Evolutionary conservation across 1,139 yeast species (phyloP), one percentile per base, ranked within the genome.

Genomic region (Saccharomycopsis phalli): DNA sequence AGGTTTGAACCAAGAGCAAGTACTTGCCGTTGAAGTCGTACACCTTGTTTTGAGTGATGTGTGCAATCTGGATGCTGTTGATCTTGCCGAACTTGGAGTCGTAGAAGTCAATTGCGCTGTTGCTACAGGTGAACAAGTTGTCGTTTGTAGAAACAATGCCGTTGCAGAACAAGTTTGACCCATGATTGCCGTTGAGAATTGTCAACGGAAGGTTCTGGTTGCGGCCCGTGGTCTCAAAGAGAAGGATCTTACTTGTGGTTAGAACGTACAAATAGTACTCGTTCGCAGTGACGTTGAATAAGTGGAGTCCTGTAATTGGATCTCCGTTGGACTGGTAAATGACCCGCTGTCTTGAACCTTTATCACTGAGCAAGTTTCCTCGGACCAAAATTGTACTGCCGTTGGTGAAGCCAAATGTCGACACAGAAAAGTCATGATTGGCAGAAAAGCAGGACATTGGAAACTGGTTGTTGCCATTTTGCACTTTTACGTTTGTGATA

Each of bases 281-380:
- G 58, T 22, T 23, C 2, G 49, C 44, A 4, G 53, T 47, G 16
- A 51, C 51, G 10, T 47, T 38, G 20, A 60, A 47, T 17, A 60
- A 51, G 33, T 37, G 60, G 1, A 91, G 60, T 0, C 87, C 83
- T 0, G 98, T 88, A 20, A 93, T 70, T 0, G 97, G 95, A 40
- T 84, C 93, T 13, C 57, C 54, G 21, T 63, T 60, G 14, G 77
- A 70, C 48, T 81, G 83, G 53, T 76, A 84, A 1, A 88, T 76
- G 0, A 81, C 59, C 27, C 97, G 64, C 54, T 88, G 97, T 49
- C 91, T 74, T 3, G 95, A 76, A 0, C 98, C 98, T 45, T 95
- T 62, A 54, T 93, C 99, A 50, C 91, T 74, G 2, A 83, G 53
- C 34, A 93, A 61, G 57, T 91, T 98, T 4, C 98, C 99, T 47